Base-by-base conservation (phyloP, 106 monocot genomes). In the Dendrobium chrysotoxum region DNA sequence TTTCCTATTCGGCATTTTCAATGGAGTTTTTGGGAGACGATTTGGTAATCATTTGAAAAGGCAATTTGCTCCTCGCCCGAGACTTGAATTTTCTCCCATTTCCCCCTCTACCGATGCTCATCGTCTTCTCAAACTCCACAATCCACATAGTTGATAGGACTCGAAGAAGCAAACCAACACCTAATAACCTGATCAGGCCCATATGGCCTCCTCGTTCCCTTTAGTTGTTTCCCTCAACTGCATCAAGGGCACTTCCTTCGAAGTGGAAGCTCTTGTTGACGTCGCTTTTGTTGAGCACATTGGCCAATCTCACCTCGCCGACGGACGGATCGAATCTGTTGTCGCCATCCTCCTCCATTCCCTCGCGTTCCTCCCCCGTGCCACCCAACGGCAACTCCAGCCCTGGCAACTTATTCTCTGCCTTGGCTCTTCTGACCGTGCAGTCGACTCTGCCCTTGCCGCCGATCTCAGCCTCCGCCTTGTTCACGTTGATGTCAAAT, bases 151-250 rank as follows among this genome's bases (percentile, higher is more conserved):
- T 7, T 21, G 18, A 58, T 46, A 46, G 57, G n/a, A 58, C 21
- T 2, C 8, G 53, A 53, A 2, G n/a, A 58, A n/a, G 57, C 57
- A n/a, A 58, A 58, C 5, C 57, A 58, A 58, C 17, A 2, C 57
- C 57, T 58, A 12, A 58, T 2, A 20, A 20, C 9, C 10, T 10
- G 46, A 46, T 73, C 73, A 35, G 40, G 40, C 17, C 40, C 40
- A 35, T 5, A 73, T 73, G 73, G 66, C 77, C 23, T 64, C 46
- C 75, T 66, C 50, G 75, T 64, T 86, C 44, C 93, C 95, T 15
- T 88, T 96, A 28, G 89, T 96, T 15, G 81, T 94, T 39, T 82
- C 92, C 67, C 96, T 97, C 77, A 92, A 97, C 89, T 97, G 96
- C 84, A 85, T 97, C 58, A 90, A 94, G 15, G 96, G 94, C 55